Evolutionary conservation across 208 protist species (phyloP).

Genomic region (Acanthamoeba castellanii): DNA sequence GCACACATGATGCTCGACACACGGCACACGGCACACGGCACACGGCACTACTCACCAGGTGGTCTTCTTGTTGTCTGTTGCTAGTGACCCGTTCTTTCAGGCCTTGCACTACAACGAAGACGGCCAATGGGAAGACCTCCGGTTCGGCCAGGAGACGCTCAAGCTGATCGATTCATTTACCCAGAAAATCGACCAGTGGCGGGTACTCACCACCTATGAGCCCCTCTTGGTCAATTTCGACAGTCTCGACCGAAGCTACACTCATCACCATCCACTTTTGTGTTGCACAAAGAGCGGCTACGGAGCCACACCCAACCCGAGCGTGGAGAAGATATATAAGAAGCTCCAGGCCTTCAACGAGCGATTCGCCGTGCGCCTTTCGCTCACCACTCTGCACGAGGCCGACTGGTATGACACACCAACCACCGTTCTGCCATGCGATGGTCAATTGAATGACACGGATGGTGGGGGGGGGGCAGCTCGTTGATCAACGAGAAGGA

Average conservation of each 20-base stretch:
- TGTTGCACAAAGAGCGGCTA: not conserved
- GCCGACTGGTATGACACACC: conserved; percentile 12
- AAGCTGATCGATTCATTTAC: conserved; percentile 36
- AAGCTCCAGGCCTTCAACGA: conserved; percentile 61
- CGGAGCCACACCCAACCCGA: conserved; percentile 3
- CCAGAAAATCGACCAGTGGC: conserved; percentile 41
- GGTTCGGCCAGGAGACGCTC: conserved; percentile 69
- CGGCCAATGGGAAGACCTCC: conserved; percentile 66
- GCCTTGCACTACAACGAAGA: conserved; percentile 67
- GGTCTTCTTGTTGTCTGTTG: not conserved
- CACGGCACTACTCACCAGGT: not conserved
- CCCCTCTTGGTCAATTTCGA: not conserved
- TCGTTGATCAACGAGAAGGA: conserved; percentile 56
- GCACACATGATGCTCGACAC: not conserved
- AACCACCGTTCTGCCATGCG: not conserved
- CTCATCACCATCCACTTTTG: not conserved
- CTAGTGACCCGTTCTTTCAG: conserved; percentile 60
- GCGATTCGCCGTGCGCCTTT: conserved; percentile 48
- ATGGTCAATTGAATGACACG: not conserved
- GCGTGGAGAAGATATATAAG: conserved; percentile 36
- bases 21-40: not conserved
- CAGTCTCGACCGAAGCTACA: not conserved
- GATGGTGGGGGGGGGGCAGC: not conserved
- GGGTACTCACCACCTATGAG: not conserved
- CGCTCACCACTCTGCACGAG: conserved; percentile 67